Percentiles rank a stretch among this genome's conserved stretches.
These are phyloP conservation scores for Pholiota conissans DNA, from an alignment of 768 basidiomycete species.

Conservation along the genomic window DNA sequence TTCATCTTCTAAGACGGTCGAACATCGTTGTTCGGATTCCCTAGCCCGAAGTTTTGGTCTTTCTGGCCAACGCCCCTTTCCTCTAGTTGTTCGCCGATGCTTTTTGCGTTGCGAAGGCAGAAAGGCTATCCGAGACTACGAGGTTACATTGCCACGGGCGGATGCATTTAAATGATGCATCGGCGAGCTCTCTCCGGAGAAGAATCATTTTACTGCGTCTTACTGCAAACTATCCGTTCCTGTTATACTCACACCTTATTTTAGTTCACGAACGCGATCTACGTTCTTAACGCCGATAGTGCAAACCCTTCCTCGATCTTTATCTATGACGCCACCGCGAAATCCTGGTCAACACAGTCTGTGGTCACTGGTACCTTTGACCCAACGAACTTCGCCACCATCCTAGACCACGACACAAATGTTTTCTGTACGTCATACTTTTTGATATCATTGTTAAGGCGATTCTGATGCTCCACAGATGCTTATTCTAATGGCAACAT, in stretches of 20 bases:
- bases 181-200: too few species aligned
- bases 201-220: too few species aligned
- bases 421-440: constrained; percentile 63
- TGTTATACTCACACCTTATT: background rate
- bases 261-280: constrained; percentile 84
- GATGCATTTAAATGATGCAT: too few species aligned
- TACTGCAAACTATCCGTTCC: constrained; percentile 1
- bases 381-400: constrained; percentile 60
- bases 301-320: constrained; percentile 69
- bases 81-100: too few species aligned
- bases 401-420: constrained; percentile 95
- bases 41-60: too few species aligned
- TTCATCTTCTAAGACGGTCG: too few species aligned
- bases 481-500: constrained; percentile 66
- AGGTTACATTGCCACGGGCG: too few species aligned
- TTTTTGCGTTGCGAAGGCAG: too few species aligned
- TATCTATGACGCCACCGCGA: constrained; percentile 74
- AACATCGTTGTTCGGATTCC: too few species aligned
- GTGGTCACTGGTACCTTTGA: constrained; percentile 58
- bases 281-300: constrained; percentile 77
- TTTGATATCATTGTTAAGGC: background rate
- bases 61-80: too few species aligned
- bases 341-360: constrained; percentile 79
- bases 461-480: constrained; percentile 38
- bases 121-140: too few species aligned